Percentiles rank a stretch among this genome's conserved stretches.
These are phyloP conservation scores for Blastobotrys capitulatus DNA, from an alignment of 1,139 yeast genomes.

Conservation along the genomic window DNA sequence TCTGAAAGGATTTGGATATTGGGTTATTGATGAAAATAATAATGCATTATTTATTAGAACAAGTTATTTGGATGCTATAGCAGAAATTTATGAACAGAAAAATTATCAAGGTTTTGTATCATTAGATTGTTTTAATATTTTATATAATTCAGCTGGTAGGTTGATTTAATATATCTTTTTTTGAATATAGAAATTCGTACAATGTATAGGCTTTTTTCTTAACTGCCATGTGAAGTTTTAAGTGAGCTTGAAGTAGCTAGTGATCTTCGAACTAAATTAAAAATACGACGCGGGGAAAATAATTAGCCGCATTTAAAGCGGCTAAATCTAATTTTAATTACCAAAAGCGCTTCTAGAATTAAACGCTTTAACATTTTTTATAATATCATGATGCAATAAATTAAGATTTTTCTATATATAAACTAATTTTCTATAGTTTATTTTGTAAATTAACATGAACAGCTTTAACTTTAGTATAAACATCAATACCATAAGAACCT, in stretches of 20 bases:
- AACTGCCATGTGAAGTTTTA: too few relatives aligned
- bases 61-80: constrained; percentile 4
- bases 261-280: too few relatives aligned
- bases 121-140: neutral
- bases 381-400: too few relatives aligned
- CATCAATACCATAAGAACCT: constrained; percentile 73
- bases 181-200: too few relatives aligned
- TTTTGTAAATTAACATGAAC: constrained; percentile 47
- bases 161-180: too few relatives aligned
- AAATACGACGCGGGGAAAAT: too few relatives aligned
- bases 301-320: neutral
- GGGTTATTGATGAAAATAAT: neutral
- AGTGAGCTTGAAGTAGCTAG: too few relatives aligned
- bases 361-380: too few relatives aligned
- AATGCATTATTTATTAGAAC: constrained; percentile 4
- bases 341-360: too few relatives aligned
- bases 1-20: constrained; percentile 7
- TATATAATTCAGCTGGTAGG: constrained; percentile 1
- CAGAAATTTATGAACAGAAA: neutral
- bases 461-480: constrained; percentile 77
- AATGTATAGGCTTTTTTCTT: too few relatives aligned
- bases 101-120: neutral
- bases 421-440: constrained; percentile 15
- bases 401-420: too few relatives aligned
- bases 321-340: neutral